Evolutionary conservation across 768 basidiomycete genomes (phyloP).

Genomic region (Rhizopogon roseolus): DNA sequence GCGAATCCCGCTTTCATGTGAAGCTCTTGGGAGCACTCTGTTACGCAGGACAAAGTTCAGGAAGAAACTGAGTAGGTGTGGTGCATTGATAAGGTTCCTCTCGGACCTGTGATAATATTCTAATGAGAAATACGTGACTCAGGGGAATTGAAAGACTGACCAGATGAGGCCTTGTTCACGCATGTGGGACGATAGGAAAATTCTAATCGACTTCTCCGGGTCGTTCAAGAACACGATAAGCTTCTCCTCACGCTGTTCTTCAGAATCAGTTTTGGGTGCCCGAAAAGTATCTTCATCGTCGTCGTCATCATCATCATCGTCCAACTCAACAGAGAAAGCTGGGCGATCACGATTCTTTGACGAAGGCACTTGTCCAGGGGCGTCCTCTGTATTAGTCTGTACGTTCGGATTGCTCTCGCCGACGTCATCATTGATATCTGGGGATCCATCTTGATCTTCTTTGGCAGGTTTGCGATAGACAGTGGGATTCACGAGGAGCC

Average conservation of each 20-base stretch:
- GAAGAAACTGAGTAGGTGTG: conserved; percentile 57
- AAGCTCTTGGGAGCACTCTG: conserved; percentile 44
- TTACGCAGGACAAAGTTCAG: conserved; percentile 56
- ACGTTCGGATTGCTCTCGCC: neutral
- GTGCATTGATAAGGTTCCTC: conserved; percentile 43
- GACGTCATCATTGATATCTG: conserved; percentile 22
- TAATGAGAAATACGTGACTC: neutral
- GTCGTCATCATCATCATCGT: conserved; percentile 20
- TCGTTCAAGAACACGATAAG: conserved; percentile 54
- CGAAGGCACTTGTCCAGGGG: neutral
- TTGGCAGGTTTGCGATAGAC: conserved; percentile 26
- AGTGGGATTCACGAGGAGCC: conserved; percentile 48
- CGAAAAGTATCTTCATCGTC: conserved; percentile 35
- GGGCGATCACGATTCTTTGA: conserved; percentile 23
- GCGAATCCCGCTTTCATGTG: conserved; percentile 40
- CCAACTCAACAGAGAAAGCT: conserved; percentile 6
- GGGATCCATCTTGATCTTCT: conserved; percentile 25
- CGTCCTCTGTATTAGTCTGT: neutral
- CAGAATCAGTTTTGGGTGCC: conserved; percentile 27
- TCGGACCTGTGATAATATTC: conserved; percentile 33
- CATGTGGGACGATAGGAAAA: conserved; percentile 71
- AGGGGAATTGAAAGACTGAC: conserved; percentile 30
- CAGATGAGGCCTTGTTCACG: conserved; percentile 65
- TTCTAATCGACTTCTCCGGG: conserved; percentile 50
- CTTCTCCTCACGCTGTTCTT: conserved; percentile 36